A percentile compares a stretch with the other conserved stretches of the same genome.
Conservation (phyloP, 331 rosid species). For the Quercus phellos region DNA sequence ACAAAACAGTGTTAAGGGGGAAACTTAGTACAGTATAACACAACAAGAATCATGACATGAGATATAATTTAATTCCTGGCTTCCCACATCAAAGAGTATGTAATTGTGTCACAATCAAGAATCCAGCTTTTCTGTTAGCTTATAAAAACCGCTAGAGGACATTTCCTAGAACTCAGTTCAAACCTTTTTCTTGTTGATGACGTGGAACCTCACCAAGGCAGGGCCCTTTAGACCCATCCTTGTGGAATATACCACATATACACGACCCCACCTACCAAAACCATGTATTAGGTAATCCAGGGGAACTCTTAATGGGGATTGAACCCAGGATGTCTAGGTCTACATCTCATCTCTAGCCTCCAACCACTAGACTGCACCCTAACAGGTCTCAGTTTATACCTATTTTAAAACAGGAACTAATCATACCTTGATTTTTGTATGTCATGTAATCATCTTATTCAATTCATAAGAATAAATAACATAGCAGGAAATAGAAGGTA, state of each 20-base stretch:
- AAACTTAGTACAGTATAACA: not conserved
- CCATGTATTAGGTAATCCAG: too few species aligned
- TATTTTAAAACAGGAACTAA: conserved; percentile 3
- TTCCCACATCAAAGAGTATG: not conserved
- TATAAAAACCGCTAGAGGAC: conserved; percentile 9
- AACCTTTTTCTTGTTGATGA: not conserved
- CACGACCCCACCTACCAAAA: too few species aligned
- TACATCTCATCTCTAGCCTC: too few species aligned
- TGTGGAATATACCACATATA: too few species aligned
- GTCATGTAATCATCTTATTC: not conserved
- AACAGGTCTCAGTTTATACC: too few species aligned
- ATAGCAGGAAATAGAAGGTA: conserved; percentile 3
- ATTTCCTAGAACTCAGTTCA: conserved; percentile 10
- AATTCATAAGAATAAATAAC: conserved; percentile 9
- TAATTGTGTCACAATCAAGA: conserved; percentile 6
- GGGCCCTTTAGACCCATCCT: too few species aligned
- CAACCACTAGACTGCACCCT: too few species aligned
- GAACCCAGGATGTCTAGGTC: too few species aligned
- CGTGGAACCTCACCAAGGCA: too few species aligned
- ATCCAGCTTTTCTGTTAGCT: not conserved
- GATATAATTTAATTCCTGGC: conserved; percentile 8
- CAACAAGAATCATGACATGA: conserved; percentile 1
- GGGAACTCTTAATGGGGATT: too few species aligned
- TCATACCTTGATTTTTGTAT: not conserved
- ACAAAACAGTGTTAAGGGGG: not conserved